Base-by-base conservation (phyloP, 192 early-diverging fungal species). In the Podila verticillata region DNA sequence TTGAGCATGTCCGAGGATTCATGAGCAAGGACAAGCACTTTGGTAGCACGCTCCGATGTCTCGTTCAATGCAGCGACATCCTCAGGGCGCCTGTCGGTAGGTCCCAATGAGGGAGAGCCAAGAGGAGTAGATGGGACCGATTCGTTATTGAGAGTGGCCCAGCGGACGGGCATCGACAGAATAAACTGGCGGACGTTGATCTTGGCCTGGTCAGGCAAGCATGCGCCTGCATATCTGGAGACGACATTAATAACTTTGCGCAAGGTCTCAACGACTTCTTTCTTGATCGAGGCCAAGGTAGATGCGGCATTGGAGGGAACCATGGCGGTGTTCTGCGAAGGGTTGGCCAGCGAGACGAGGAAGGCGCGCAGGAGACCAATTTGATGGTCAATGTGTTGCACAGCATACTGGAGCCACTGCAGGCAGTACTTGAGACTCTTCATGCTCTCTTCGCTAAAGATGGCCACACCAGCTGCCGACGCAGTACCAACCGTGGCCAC, bases 401-500 rank as follows among this genome's bases (percentile, higher is more conserved):
- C 90, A 2, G 96, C 95, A 71, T 96, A 96, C 84, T 92, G 87
- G 17, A 97, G 79, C 94, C 93, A 96, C 66, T 92, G 87, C 49
- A 96, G 81, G 83, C 97, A 98, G 83, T 97, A 98, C 58, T 91
- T 88, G 32, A 98, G 81, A 70, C 91, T 93, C 70, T 92, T 87
- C 87, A 97, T 90, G 71, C 93, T 92, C 74, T 98, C 96, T 66
- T 96, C 95, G 71, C 93, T 94, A 34, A 96, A 90, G 17, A 94
- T 91, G 57, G 95, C 87, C 6, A 91, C 93, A 12, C 93, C 91
- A 7, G 91, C 77, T 58, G 90, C 90, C 4, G 90, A 89, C n/a
- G 86, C 88, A 0, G 87, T 72, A n/a, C 88, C 88, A 2, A 89
- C 88, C n/a, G 86, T 89, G 39, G 89, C 88, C 20, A 93, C 88